Evolutionary conservation across 2,329 filamentous ascomycete species (phyloP).

Genomic region (Fusarium aywerte): DNA sequence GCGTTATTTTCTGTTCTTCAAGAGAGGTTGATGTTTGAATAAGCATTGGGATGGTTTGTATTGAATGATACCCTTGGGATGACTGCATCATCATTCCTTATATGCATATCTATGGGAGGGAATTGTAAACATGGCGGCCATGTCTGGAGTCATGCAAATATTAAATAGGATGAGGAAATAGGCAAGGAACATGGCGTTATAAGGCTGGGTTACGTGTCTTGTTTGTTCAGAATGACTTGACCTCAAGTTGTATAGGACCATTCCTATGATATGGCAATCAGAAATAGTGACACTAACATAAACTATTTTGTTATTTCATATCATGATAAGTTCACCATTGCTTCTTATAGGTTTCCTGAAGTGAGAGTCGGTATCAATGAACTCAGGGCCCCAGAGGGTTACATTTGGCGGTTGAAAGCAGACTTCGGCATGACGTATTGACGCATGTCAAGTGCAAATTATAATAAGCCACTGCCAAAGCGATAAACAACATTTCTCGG

Average conservation of each 20-base stretch:
- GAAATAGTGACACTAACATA: background rate
- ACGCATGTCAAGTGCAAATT: conserved; percentile 16
- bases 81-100: conserved; percentile 5
- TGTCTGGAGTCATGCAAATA: background rate
- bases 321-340: background rate
- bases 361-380: background rate
- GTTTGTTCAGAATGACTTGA: background rate
- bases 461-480: conserved; percentile 3
- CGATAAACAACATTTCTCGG: conserved; percentile 25
- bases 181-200: conserved; percentile 14
- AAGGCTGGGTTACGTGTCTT: background rate
- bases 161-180: background rate
- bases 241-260: background rate
- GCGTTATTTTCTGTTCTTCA: conserved; percentile 35
- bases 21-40: conserved; percentile 13
- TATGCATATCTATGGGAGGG: conserved; percentile 11
- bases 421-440: conserved; percentile 30
- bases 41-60: conserved; percentile 24
- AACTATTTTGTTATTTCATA: background rate
- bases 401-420: conserved; percentile 6
- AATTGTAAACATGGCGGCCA: background rate
- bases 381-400: background rate
- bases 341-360: background rate
- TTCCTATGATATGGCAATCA: background rate
- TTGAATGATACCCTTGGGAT: conserved; percentile 35